These are phyloP conservation scores for Neopestalotiopsis rosae DNA, from an alignment of 2,329 filamentous ascomycete genomes.

Conservation along the genomic window DNA sequence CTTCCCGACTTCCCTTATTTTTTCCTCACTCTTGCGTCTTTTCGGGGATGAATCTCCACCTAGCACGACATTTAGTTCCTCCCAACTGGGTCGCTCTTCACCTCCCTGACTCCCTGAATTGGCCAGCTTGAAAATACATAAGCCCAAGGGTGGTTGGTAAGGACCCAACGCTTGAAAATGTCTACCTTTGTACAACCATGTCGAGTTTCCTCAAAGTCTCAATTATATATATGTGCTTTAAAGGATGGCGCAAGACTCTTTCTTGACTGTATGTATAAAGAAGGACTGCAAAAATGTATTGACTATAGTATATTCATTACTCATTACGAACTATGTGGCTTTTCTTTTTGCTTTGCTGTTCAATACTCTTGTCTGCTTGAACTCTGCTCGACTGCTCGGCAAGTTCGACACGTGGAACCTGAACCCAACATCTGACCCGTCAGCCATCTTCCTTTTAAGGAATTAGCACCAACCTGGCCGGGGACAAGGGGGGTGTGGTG, in stretches of 20 bases:
- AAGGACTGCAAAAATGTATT: too few relatives aligned
- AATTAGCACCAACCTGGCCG: background rate
- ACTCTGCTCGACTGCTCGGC: too few relatives aligned
- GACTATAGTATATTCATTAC: too few relatives aligned
- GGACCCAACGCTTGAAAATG: background rate
- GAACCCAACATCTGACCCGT: background rate
- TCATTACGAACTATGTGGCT: too few relatives aligned
- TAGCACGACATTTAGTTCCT: background rate
- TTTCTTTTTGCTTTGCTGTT: too few relatives aligned
- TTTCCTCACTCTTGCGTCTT: background rate
- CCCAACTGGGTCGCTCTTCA: background rate
- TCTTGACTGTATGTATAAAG: too few relatives aligned
- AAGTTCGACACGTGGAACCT: too few relatives aligned
- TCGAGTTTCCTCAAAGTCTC: too few relatives aligned
- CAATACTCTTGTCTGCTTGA: too few relatives aligned
- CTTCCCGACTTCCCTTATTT: background rate
- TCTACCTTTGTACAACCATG: too few relatives aligned
- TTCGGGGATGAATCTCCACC: background rate
- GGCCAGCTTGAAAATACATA: background rate
- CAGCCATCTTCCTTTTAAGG: background rate
- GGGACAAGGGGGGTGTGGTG: background rate
- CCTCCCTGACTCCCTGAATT: background rate
- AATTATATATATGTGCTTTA: too few relatives aligned
- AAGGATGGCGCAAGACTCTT: too few relatives aligned
- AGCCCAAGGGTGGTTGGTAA: background rate